Conservation (phyloP, 306 rosid genomes). For the Castanea mollissima region DNA sequence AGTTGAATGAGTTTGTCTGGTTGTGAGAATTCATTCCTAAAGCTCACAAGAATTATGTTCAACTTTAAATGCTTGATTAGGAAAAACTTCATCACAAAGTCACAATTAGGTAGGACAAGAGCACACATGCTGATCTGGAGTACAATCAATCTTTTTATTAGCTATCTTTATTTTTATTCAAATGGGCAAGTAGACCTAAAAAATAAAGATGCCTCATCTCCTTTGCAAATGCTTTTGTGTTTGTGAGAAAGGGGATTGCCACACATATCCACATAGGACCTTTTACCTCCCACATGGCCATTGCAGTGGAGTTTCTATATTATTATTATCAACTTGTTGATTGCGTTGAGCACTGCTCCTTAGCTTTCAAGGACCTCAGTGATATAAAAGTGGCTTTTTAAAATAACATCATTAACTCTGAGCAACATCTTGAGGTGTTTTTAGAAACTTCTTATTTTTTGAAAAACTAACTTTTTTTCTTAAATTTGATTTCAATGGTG, state of each 20-base stretch:
- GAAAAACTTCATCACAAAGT: not conserved
- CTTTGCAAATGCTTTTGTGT: not conserved
- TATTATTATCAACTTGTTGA: not conserved
- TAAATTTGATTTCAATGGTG: too few species aligned
- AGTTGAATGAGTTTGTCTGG: not conserved
- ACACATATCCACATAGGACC: not conserved
- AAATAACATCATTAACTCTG: not conserved
- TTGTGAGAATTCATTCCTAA: not conserved
- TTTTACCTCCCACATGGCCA: not conserved
- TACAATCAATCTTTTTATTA: not conserved
- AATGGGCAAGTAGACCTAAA: not conserved
- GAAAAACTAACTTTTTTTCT: too few species aligned
- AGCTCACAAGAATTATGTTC: not conserved
- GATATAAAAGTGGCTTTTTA: not conserved
- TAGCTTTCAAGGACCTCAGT: not conserved
- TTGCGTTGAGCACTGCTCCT: not conserved
- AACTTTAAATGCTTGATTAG: not conserved
- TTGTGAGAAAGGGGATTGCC: not conserved
- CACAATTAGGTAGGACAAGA: not conserved
- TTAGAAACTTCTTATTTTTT: not conserved
- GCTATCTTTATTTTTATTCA: not conserved
- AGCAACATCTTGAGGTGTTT: not conserved
- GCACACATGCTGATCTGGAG: not conserved
- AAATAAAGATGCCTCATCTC: too few species aligned
- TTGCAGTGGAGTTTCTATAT: not conserved